Percentiles rank a stretch among this genome's conserved stretches.
phyloP scores from a whole-genome alignment of 495 filamentous ascomycete genomes.

The Stereocaulon alpinum region DNA sequence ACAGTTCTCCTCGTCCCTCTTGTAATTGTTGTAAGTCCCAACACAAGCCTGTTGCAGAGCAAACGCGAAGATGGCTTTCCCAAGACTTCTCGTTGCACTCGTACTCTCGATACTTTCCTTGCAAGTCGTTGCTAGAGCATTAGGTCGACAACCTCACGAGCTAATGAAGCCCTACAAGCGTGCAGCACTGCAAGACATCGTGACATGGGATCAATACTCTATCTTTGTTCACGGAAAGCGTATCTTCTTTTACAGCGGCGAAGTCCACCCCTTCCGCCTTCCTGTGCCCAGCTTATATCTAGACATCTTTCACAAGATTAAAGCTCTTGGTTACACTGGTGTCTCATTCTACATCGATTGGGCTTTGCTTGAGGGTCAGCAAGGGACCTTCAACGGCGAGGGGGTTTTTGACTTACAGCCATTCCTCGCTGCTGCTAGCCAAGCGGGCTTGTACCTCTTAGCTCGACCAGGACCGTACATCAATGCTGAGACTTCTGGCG shows the following conservation, averaged over 20 bases:
- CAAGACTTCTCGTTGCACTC: neutral
- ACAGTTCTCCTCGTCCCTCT: neutral
- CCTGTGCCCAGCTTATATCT: constrained; percentile 63
- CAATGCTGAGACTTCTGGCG: constrained; percentile 56
- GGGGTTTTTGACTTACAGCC: constrained; percentile 58
- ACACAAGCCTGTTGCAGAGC: neutral
- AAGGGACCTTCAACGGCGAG: constrained; percentile 54
- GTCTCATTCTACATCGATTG: constrained; percentile 69
- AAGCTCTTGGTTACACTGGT: constrained; percentile 64
- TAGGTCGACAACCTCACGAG: constrained; percentile 21
- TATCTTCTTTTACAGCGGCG: constrained; percentile 61
- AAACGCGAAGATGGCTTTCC: neutral
- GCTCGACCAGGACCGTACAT: constrained; percentile 62
- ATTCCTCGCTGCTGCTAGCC: constrained; percentile 60
- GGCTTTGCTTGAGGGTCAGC: constrained; percentile 70
- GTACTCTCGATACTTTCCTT: constrained; percentile 1
- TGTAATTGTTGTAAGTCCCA: neutral
- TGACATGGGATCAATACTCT: constrained; percentile 70
- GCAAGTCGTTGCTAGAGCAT: constrained; percentile 18
- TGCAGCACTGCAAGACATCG: constrained; percentile 32
- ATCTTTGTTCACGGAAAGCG: constrained; percentile 62
- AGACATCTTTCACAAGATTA: constrained; percentile 73
- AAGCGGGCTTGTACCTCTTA: constrained; percentile 64
- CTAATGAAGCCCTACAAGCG: constrained; percentile 28
- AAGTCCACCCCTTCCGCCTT: constrained; percentile 63